Evolutionary conservation across 129 eudicot species (phyloP), one percentile per base, ranked within the genome.

Genomic region (Logfia minima): DNA sequence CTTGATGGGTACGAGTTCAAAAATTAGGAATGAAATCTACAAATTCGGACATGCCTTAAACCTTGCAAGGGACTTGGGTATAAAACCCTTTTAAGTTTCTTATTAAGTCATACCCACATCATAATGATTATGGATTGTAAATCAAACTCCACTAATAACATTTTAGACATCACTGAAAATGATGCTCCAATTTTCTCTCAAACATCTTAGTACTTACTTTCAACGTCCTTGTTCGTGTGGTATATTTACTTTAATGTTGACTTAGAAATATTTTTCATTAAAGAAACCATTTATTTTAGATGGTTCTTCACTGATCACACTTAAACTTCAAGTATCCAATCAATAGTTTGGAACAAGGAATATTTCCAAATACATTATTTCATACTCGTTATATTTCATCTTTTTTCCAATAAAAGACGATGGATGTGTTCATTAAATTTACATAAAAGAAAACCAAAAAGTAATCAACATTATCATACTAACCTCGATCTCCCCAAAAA

Each of bases 401-500:
- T 3, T 0, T 23, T 61, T 66, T 45, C 16, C 70, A 31, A 66
- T 28, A 35, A 68, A 68, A 68, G 17, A 66, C 51, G 24, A 29
- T 5, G 2, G 70, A 65, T 13, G 21, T 26, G 21, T 29, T 23
- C 65, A 58, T 19, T 58, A 10, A 8, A 19, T 3, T 58, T 58
- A 56, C 11, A 5, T 76, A n/a, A 43, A 39, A 51, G 17, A 68
- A 68, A 35, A 37, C 68, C 73, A 68, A 74, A 81, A 74, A 70
- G 28, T 71, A 48, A 79, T 26, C 32, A 79, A 72, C 59, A 35
- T 80, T 80, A 80, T 69, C 26, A 76, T 65, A 66, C 52, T 82
- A 80, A 81, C 80, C 82, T 79, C 59, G 82, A 79, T 77, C 68
- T 39, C 77, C 80, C 26, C 78, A 79, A 81, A 87, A 83, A 81